Conservation (phyloP, 495 filamentous ascomycete genomes). For the Xylaria bambusicola region DNA sequence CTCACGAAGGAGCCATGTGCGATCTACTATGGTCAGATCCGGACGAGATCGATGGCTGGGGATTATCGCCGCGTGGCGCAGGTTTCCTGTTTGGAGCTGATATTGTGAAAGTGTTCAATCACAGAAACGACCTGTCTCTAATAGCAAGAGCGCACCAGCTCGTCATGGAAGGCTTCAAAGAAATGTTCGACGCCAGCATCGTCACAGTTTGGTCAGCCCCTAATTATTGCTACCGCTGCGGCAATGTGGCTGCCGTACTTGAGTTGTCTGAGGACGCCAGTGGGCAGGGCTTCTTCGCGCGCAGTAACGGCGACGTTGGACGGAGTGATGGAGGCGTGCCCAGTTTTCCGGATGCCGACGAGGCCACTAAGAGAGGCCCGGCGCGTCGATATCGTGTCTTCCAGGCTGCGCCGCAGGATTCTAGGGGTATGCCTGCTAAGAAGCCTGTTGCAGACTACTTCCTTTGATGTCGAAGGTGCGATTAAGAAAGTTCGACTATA, state of each 20-base stretch:
- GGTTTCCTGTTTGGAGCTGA: constrained; percentile 96
- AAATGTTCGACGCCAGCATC: constrained; percentile 94
- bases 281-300: constrained; percentile 70
- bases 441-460: constrained; percentile 99
- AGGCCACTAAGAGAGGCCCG: constrained; percentile 60
- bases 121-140: constrained; percentile 84
- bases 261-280: constrained; percentile 86
- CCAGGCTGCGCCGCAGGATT: constrained; percentile 95
- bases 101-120: constrained; percentile 95
- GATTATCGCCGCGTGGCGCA: constrained; percentile 87
- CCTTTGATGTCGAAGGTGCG: constrained; percentile 47
- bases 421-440: constrained; percentile 97
- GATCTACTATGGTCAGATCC: constrained; percentile 97
- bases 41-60: constrained; percentile 98
- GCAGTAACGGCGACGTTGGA: constrained; percentile 79
- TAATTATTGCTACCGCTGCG: constrained; percentile 98
- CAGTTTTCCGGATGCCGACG: constrained; percentile 47
- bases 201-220: constrained; percentile 97
- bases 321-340: constrained; percentile 46
- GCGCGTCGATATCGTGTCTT: constrained; percentile 94
- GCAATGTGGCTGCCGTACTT: constrained; percentile 93
- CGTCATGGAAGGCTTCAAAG: constrained; percentile 99
- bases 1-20: constrained; percentile 98
- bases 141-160: constrained; percentile 96
- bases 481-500: not conserved